Evolutionary conservation across 2,329 filamentous ascomycete species (phyloP).

Genomic region (Catunica adiposa): DNA sequence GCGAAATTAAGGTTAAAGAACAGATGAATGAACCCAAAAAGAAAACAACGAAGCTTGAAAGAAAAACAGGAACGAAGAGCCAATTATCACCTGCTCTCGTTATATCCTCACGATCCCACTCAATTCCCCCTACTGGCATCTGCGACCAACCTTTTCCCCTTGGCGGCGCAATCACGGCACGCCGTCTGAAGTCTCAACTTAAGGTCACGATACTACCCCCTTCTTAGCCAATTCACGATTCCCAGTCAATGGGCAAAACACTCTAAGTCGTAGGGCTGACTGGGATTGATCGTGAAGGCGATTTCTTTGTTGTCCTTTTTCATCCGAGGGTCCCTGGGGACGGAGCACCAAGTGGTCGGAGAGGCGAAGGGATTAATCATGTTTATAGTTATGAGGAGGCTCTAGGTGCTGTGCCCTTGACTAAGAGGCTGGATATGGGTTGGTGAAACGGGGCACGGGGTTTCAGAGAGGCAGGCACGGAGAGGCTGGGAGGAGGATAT

Average conservation of each 20-base stretch:
- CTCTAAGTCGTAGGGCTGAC: too few relatives aligned
- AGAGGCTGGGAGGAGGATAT: too few relatives aligned
- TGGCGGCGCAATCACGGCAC: background rate
- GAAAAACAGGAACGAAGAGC: background rate
- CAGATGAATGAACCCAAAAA: background rate
- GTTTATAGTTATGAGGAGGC: too few relatives aligned
- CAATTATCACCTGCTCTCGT: background rate
- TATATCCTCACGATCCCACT: background rate
- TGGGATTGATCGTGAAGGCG: too few relatives aligned
- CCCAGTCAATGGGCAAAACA: background rate
- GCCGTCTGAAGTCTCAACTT: background rate
- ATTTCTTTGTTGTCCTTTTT: too few relatives aligned
- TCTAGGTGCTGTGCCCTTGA: too few relatives aligned
- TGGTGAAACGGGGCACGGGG: too few relatives aligned
- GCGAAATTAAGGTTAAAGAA: slow-evolving; percentile 1
- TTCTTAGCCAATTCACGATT: background rate
- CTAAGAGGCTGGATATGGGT: too few relatives aligned
- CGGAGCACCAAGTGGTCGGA: background rate
- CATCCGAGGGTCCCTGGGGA: too few relatives aligned
- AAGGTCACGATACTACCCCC: background rate
- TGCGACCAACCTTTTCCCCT: background rate
- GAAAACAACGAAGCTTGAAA: background rate
- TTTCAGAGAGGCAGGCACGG: too few relatives aligned
- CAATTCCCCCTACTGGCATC: background rate
- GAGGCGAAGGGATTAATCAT: background rate